phyloP scores from a whole-genome alignment of 768 basidiomycete genomes.

The Dictyophora rubrovolvata region DNA sequence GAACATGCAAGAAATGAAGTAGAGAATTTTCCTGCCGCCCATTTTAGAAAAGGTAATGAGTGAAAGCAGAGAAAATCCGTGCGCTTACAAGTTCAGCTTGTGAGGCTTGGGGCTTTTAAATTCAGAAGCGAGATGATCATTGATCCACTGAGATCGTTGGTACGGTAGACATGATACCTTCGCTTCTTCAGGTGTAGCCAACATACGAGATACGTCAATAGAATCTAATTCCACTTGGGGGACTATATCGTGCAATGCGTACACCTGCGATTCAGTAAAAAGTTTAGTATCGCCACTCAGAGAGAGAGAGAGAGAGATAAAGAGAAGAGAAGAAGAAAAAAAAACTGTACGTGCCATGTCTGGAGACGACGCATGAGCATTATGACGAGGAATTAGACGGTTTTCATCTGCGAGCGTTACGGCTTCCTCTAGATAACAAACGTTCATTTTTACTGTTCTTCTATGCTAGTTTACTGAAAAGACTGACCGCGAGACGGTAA shows the following conservation, averaged over 20 bases:
- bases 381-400: constrained; percentile 69
- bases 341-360: constrained; percentile 42
- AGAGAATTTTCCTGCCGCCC: constrained; percentile 50
- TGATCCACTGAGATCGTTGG: constrained; percentile 59
- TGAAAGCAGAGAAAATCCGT: neutral
- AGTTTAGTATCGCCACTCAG: neutral
- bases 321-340: too few species aligned
- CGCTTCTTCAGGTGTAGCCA: constrained; percentile 35
- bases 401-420: constrained; percentile 51
- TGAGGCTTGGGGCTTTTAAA: constrained; percentile 32
- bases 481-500: constrained; percentile 60
- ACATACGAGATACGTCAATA: constrained; percentile 46
- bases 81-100: constrained; percentile 50
- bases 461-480: neutral
- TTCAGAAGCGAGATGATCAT: constrained; percentile 41
- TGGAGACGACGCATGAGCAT: constrained; percentile 53
- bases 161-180: constrained; percentile 55
- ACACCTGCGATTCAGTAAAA: constrained; percentile 28
- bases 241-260: constrained; percentile 66
- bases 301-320: neutral
- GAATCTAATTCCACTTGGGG: constrained; percentile 73
- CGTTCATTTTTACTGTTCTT: constrained; percentile 3
- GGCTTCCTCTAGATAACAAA: constrained; percentile 45
- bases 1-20: constrained; percentile 79
- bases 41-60: neutral